Percentiles rank a stretch among this genome's conserved stretches.
These are phyloP conservation scores for Camelina laxa DNA, from an alignment of 345 rosid genomes.

Conservation along the genomic window DNA sequence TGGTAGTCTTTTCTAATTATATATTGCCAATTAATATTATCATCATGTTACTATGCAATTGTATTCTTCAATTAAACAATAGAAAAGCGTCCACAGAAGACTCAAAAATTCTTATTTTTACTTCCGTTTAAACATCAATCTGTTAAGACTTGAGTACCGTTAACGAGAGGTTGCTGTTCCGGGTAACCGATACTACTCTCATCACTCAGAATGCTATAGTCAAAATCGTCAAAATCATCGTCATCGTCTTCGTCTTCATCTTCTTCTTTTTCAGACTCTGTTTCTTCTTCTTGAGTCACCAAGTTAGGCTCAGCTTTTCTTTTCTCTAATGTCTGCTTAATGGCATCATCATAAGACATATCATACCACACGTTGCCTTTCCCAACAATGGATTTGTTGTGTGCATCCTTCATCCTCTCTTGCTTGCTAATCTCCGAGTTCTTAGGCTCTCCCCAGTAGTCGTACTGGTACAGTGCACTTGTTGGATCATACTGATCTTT, in stretches of 20 bases:
- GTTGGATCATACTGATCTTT: slow-evolving; percentile 90
- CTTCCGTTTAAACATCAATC: slow-evolving; percentile 55
- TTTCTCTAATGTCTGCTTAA: slow-evolving; percentile 62
- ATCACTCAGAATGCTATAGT: slow-evolving; percentile 72
- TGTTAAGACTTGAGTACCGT: slow-evolving; percentile 74
- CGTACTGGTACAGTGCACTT: slow-evolving; percentile 75
- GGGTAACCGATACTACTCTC: slow-evolving; percentile 46
- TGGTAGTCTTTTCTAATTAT: background rate
- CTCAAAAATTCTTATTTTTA: background rate
- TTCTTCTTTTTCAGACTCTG: slow-evolving; percentile 29
- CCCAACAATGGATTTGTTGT: slow-evolving; percentile 87
- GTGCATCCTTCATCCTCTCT: slow-evolving; percentile 70
- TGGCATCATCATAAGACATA: slow-evolving; percentile 78
- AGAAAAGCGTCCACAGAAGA: background rate
- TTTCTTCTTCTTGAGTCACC: slow-evolving; percentile 48
- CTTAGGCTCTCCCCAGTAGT: slow-evolving; percentile 97
- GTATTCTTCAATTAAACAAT: background rate
- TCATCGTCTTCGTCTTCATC: slow-evolving; percentile 46
- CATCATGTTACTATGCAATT: background rate
- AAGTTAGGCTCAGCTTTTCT: slow-evolving; percentile 56
- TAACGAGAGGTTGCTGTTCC: slow-evolving; percentile 74
- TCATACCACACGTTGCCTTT: slow-evolving; percentile 82
- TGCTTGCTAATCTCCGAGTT: slow-evolving; percentile 86
- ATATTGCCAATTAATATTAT: background rate
- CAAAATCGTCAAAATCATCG: slow-evolving; percentile 61